Evolutionary conservation across 2,329 filamentous ascomycete species (phyloP).

Genomic region (Escovopsis sp.): DNA sequence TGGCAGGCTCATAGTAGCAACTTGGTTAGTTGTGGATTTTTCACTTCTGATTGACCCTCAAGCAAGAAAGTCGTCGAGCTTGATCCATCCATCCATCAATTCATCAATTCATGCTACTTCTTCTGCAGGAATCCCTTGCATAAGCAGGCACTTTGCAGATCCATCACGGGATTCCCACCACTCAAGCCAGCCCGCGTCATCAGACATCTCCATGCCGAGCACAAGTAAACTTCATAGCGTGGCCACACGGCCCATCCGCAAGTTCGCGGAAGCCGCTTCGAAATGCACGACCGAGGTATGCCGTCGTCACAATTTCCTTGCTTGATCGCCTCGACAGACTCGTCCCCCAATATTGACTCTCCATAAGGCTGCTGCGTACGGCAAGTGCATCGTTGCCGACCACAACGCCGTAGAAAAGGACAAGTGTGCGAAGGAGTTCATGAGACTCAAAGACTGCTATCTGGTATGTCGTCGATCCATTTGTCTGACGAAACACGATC

Average conservation of each 20-base stretch:
- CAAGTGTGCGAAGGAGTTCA: constrained; percentile 76
- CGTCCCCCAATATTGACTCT: background rate
- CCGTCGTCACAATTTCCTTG: background rate
- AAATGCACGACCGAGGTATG: constrained; percentile 41
- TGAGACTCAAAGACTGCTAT: constrained; percentile 75
- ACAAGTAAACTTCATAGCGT: constrained; percentile 11
- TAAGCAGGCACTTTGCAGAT: too few species aligned
- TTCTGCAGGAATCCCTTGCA: too few species aligned
- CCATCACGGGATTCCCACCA: too few species aligned
- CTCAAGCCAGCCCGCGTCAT: too few species aligned
- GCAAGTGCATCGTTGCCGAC: constrained; percentile 79
- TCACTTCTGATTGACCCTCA: too few species aligned
- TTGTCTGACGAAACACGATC: background rate
- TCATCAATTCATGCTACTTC: too few species aligned
- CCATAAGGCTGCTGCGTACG: constrained; percentile 63
- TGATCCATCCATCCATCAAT: too few species aligned
- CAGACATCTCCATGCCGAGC: background rate
- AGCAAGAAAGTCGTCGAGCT: too few species aligned
- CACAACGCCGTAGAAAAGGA: constrained; percentile 86
- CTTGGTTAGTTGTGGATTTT: too few species aligned
- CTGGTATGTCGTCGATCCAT: background rate
- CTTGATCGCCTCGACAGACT: background rate
- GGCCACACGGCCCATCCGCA: constrained; percentile 35
- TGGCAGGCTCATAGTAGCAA: too few species aligned
- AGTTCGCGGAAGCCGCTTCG: constrained; percentile 37